Percentiles rank a stretch among this genome's conserved stretches.
phyloP scores from a whole-genome alignment of 139 green algal species.

The Closterium sp. region DNA sequence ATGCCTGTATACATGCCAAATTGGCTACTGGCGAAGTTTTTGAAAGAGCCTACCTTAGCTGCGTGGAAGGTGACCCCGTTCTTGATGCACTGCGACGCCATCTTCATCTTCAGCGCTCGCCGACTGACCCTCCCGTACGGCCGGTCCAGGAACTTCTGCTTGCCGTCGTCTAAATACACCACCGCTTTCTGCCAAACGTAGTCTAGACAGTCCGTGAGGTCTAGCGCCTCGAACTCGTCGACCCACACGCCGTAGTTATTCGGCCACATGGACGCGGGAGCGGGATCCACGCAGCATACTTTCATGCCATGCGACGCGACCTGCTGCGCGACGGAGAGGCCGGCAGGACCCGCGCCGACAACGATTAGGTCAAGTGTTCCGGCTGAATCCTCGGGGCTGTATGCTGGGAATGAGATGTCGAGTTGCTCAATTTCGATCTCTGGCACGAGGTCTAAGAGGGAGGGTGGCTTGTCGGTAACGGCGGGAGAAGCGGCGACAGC shows the following conservation, averaged over 20 bases:
- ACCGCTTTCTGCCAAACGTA: constrained; percentile 76
- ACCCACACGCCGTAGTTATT: constrained; percentile 99
- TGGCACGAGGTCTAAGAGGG: constrained; percentile 11
- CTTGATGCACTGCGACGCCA: constrained; percentile 75
- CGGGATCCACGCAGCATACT: constrained; percentile 82
- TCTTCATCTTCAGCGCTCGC: constrained; percentile 81
- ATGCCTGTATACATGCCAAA: not conserved
- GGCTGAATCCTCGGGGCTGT: not conserved
- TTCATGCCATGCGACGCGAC: constrained; percentile 58
- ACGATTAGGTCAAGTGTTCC: constrained; percentile 83
- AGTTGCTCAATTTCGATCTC: constrained; percentile 11
- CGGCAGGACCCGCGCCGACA: constrained; percentile 84
- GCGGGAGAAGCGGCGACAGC: constrained; percentile 1
- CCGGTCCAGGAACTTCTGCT: constrained; percentile 61
- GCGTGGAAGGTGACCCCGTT: constrained; percentile 70
- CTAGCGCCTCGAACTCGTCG: constrained; percentile 94
- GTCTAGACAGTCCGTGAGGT: constrained; percentile 58
- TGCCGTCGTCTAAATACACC: constrained; percentile 75
- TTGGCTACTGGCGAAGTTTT: not conserved
- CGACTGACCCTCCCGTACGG: constrained; percentile 88
- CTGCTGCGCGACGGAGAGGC: constrained; percentile 73
- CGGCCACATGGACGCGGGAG: constrained; percentile 76
- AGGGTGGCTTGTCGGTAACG: not conserved
- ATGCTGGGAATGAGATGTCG: not conserved
- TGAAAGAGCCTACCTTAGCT: constrained; percentile 50